Conservation (phyloP, 352 stramenopile genomes). For the Pythium folliculosum region DNA sequence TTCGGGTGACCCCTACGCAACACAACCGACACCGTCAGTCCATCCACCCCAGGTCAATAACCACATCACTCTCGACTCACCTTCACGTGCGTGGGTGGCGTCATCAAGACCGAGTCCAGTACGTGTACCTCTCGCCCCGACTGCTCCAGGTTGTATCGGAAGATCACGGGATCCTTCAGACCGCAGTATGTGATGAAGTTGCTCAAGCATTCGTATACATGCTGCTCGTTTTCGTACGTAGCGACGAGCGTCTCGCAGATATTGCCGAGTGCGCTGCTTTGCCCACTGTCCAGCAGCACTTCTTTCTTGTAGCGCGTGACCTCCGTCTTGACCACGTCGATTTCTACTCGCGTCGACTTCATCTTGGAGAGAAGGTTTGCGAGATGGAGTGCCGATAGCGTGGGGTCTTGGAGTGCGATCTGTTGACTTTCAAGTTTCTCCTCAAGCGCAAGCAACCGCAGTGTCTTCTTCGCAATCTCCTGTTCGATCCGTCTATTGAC, state of each 20-base stretch:
- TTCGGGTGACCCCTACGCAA: conserved; percentile 20
- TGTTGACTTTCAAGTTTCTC: conserved; percentile 37
- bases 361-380: conserved; percentile 7
- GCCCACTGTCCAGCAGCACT: conserved; percentile 47
- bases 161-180: conserved; percentile 40
- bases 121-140: conserved; percentile 60
- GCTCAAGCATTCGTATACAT: conserved; percentile 67
- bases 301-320: conserved; percentile 50
- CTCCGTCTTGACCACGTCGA: conserved; percentile 55
- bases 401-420: background rate
- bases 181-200: conserved; percentile 62
- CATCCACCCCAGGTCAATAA: background rate
- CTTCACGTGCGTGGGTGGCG: conserved; percentile 46
- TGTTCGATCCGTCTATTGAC: conserved; percentile 69
- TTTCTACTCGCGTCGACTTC: conserved; percentile 47
- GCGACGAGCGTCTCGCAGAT: conserved; percentile 63
- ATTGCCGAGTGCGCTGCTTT: conserved; percentile 40
- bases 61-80: conserved; percentile 21
- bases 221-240: conserved; percentile 72
- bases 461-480: conserved; percentile 56
- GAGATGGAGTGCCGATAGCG: background rate
- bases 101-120: conserved; percentile 55
- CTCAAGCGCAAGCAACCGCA: conserved; percentile 50
- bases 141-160: conserved; percentile 59
- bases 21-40: background rate